phyloP scores from a whole-genome alignment of 331 rosid species.

The Dryas integrifolia region DNA sequence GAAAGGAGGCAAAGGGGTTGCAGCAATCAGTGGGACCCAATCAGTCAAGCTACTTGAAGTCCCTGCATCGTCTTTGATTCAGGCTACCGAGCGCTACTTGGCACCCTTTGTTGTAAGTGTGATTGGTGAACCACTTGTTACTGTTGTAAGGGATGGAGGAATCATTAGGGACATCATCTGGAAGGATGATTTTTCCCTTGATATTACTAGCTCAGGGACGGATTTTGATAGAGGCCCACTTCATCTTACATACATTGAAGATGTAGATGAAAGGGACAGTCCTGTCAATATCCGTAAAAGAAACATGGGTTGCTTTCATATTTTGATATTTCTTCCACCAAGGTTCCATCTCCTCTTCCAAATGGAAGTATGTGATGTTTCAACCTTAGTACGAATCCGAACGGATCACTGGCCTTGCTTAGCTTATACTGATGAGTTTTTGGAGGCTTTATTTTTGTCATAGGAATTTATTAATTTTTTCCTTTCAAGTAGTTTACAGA shows the following conservation, averaged over 20 bases:
- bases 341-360: constrained; percentile 94
- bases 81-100: constrained; percentile 66
- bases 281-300: constrained; percentile 41
- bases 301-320: constrained; percentile 63
- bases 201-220: constrained; percentile 29
- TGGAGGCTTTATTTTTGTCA: constrained; percentile 79
- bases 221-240: constrained; percentile 56
- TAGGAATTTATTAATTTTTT: constrained; percentile 23
- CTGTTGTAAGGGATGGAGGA: constrained; percentile 59
- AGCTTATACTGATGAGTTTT: constrained; percentile 92
- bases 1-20: constrained; percentile 83
- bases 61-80: constrained; percentile 61
- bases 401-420: constrained; percentile 99
- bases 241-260: constrained; percentile 63
- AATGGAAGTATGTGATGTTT: constrained; percentile 85
- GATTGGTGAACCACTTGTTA: constrained; percentile 69
- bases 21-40: constrained; percentile 81
- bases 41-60: constrained; percentile 88
- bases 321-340: constrained; percentile 93
- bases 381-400: constrained; percentile 84
- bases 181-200: constrained; percentile 52
- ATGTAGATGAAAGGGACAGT: constrained; percentile 45
- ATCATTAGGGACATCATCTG: constrained; percentile 64
- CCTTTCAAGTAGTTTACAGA: not conserved
- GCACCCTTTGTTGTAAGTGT: constrained; percentile 76